These are phyloP conservation scores for Marasmius oreades DNA, from an alignment of 1,284 basidiomycete genomes.

Conservation along the genomic window DNA sequence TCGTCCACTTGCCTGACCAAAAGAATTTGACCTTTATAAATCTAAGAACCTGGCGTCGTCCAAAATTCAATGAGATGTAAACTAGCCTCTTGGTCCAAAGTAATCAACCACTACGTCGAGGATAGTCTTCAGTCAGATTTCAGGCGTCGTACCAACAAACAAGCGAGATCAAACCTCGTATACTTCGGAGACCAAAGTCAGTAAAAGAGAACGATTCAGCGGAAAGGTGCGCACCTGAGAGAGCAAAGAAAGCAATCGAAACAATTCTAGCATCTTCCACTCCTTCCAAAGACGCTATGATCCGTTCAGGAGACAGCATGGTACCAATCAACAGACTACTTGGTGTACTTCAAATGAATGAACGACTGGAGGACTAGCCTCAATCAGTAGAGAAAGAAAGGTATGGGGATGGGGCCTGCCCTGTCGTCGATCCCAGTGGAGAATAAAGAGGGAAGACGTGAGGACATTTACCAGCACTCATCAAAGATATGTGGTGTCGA, in stretches of 20 bases:
- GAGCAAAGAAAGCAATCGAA: conserved; percentile 28
- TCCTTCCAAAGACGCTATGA: conserved; percentile 23
- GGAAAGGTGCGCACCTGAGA: conserved; percentile 23
- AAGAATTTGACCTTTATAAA: conserved; percentile 30
- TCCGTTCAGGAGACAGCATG: background rate
- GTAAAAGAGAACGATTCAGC: background rate
- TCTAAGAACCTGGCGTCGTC: background rate
- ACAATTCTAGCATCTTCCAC: conserved; percentile 27
- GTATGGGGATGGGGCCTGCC: background rate
- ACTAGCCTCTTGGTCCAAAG: conserved; percentile 33
- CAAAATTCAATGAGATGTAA: background rate
- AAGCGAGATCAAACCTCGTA: conserved; percentile 13
- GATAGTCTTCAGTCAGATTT: conserved; percentile 18
- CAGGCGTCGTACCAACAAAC: background rate
- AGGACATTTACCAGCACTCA: background rate
- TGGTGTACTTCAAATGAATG: background rate
- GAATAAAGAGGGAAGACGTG: background rate
- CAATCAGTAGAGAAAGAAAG: background rate
- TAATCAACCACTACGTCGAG: conserved; percentile 29
- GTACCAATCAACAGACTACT: background rate
- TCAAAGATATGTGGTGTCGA: background rate
- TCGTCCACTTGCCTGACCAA: conserved; percentile 32
- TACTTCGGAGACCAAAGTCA: conserved; percentile 5
- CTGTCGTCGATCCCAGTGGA: background rate
- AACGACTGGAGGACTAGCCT: background rate